Base-by-base conservation (phyloP, 768 basidiomycete genomes). In the Rhodosporidiobolus sp. region DNA sequence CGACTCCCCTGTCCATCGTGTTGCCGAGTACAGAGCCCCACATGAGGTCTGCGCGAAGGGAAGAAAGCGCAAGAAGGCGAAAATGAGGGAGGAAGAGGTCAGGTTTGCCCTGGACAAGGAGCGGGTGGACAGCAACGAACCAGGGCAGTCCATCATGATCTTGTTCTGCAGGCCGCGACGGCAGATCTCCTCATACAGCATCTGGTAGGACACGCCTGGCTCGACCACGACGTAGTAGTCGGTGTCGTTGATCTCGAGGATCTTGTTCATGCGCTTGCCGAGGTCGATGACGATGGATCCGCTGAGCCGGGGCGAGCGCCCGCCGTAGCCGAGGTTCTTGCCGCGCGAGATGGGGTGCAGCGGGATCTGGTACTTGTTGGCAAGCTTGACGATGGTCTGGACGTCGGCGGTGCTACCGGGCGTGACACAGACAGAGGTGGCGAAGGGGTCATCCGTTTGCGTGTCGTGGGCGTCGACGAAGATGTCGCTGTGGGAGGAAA, bases 261-360 rank as follows among this genome's bases (percentile, higher is more conserved):
- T 63, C 32, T 38, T 43, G 65, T 70, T 49, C 73, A 74, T 70
- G 30, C 69, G 63, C 54, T 56, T 45, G 57, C 43, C 57, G 26
- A 74, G 52, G 63, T 75, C 66, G 54, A 75, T 11, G 26, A 72
- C 52, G 14, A 62, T 60, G 2, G 63, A 38, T 19, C 74, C 74
- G 14, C 70, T 66, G 6, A 75, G 26, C 11, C 65, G 64, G 16
- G 74, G 74, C 5, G 74, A 70, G 17, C 70, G 59, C 28, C 74
- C 74, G 20, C 70, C 74, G 53, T 75, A 75, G 46, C 74, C 74
- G 16, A 75, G 66, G 61, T 75, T 75, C 30, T 65, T 46, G 7
- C 74, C 74, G n/a, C 71, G 71, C 24, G 65, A 67, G 61, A 75
- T 66, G 26, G 74, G 74, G 24, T 35, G 63, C 50, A 70, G 49